These are phyloP conservation scores for Cornus controversa DNA, from an alignment of 148 eudicot species.

Conservation along the genomic window DNA sequence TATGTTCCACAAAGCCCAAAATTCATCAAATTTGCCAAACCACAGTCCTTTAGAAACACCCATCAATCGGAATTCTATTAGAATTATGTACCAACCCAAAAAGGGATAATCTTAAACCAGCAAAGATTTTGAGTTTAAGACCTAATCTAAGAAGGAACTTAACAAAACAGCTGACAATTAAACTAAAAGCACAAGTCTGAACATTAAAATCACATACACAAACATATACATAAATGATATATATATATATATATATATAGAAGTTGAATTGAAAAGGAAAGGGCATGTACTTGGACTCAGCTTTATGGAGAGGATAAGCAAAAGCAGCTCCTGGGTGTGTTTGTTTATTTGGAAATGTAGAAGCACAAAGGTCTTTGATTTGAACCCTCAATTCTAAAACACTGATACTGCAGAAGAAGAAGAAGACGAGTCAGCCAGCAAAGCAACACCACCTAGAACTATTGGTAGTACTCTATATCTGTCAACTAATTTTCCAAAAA, in stretches of 20 bases:
- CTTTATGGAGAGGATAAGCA: background rate
- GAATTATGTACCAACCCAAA: too few species aligned
- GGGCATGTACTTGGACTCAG: background rate
- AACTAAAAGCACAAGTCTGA: background rate
- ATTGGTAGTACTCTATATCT: too few species aligned
- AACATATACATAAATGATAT: too few species aligned
- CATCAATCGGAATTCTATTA: background rate
- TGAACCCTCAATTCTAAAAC: background rate
- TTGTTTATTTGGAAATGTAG: background rate
- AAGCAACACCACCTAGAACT: background rate
- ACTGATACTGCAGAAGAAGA: background rate
- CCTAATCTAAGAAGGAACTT: background rate
- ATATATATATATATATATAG: too few species aligned
- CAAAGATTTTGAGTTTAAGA: too few species aligned
- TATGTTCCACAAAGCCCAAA: background rate
- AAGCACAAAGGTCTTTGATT: background rate
- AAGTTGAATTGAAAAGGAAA: background rate
- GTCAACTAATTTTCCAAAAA: background rate
- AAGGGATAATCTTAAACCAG: background rate
- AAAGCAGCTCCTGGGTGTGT: background rate
- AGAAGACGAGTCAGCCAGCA: background rate
- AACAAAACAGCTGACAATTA: background rate
- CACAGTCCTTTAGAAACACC: background rate
- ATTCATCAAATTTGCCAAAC: background rate
- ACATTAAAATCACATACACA: background rate